A percentile compares a stretch with the other conserved stretches of the same genome.
Conservation (phyloP, 2,329 filamentous ascomycete genomes). For the Arthrobotrys sphaeroides region DNA sequence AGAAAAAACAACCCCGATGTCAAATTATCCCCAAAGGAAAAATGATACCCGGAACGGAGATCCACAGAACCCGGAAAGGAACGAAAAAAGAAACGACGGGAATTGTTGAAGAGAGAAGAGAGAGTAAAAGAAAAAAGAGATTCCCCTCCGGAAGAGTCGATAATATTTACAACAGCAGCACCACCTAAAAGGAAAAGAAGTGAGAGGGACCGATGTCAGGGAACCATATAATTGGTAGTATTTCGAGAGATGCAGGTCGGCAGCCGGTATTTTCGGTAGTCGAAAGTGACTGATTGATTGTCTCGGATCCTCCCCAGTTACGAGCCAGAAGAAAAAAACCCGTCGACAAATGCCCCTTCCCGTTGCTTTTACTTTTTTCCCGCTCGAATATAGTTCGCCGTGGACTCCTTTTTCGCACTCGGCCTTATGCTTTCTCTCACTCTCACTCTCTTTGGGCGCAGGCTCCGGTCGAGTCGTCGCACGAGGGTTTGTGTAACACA, state of each 20-base stretch:
- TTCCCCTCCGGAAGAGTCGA: conserved; percentile 29
- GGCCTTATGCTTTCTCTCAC: neutral
- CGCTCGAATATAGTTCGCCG: neutral
- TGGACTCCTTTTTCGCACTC: conserved; percentile 12
- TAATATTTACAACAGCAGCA: conserved; percentile 46
- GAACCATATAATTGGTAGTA: conserved; percentile 38
- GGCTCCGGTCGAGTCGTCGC: conserved; percentile 33
- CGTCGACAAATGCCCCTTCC: conserved; percentile 21
- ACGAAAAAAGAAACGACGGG: conserved; percentile 20
- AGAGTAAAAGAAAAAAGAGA: conserved; percentile 1
- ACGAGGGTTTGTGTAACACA: conserved; percentile 52
- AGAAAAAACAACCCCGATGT: conserved; percentile 9
- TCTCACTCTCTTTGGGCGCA: conserved; percentile 10
- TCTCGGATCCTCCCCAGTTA: conserved; percentile 39
- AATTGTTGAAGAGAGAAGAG: conserved; percentile 4
- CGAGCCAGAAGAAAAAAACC: conserved; percentile 26
- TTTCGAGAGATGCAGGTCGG: conserved; percentile 6
- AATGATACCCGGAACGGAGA: conserved; percentile 20
- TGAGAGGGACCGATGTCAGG: conserved; percentile 22
- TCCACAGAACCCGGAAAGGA: neutral
- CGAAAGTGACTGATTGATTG: conserved; percentile 30
- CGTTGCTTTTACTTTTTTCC: conserved; percentile 8
- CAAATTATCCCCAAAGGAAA: conserved; percentile 28
- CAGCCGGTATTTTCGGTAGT: neutral
- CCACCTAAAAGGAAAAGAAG: conserved; percentile 15